Percentiles rank a stretch among this genome's conserved stretches.
These are phyloP conservation scores for Paraphoma chrysanthemicola DNA, from an alignment of 2,329 filamentous ascomycete species.

Conservation along the genomic window DNA sequence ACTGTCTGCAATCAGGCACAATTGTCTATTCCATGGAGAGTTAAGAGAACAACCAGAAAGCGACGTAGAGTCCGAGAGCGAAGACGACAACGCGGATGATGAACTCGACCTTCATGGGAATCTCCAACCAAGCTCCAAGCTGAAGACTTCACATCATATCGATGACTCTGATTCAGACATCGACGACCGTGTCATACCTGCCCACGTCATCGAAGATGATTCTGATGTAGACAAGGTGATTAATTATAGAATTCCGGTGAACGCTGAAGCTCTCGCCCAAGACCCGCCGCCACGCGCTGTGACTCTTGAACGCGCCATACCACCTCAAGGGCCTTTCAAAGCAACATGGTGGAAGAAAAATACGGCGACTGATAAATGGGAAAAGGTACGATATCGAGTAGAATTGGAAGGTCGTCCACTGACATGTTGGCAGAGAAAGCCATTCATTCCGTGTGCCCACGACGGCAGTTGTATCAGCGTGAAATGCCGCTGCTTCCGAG, in stretches of 20 bases:
- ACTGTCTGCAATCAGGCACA: conserved; percentile 27
- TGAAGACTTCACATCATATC: too few relatives aligned
- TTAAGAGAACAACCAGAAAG: conserved; percentile 36
- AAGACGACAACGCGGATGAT: conserved; percentile 6
- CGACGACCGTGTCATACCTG: conserved; percentile 4
- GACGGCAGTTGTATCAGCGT: conserved; percentile 68
- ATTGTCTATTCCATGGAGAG: conserved; percentile 53
- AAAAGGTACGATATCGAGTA: conserved; percentile 39
- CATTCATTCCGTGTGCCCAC: conserved; percentile 72
- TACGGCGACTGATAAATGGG: conserved; percentile 61
- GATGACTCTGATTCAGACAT: background rate
- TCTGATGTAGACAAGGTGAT: conserved; percentile 31
- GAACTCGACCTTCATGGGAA: conserved; percentile 1
- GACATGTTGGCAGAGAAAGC: conserved; percentile 49
- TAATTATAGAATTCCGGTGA: conserved; percentile 31
- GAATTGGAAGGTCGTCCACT: background rate
- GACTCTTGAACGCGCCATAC: conserved; percentile 2
- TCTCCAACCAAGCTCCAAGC: background rate
- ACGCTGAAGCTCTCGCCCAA: conserved; percentile 13
- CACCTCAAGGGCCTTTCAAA: conserved; percentile 21
- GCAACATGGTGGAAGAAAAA: conserved; percentile 25
- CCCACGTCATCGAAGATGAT: conserved; percentile 17
- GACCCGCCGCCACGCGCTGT: conserved; percentile 5
- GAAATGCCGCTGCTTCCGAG: conserved; percentile 68
- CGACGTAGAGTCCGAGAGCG: background rate